phyloP scores from a whole-genome alignment of 345 rosid genomes.

The Salix udensis region DNA sequence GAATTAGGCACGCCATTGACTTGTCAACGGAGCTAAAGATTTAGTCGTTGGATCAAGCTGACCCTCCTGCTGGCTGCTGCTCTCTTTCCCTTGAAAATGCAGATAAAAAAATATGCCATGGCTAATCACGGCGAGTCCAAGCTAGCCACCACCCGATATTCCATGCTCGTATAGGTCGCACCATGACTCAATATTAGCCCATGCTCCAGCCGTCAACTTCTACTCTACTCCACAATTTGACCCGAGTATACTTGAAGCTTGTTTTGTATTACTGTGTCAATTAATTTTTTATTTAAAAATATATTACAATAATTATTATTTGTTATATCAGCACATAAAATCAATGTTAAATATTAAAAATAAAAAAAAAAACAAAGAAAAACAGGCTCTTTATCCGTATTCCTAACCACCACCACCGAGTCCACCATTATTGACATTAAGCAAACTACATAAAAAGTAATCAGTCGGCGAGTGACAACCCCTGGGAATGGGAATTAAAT shows the following conservation, averaged over 20 bases:
- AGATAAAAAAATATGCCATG: not conserved
- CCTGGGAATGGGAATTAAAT: no score
- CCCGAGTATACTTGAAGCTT: not conserved
- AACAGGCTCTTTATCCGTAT: no score
- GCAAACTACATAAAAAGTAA: no score
- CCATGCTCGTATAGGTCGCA: not conserved
- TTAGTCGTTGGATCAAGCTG: not conserved
- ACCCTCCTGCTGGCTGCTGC: not conserved
- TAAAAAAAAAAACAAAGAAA: no score
- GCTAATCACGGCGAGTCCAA: not conserved
- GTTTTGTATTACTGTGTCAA: no score
- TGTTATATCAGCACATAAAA: no score
- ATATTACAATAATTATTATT: no score
- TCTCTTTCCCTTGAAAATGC: not conserved
- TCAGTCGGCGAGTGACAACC: no score
- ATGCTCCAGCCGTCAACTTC: not conserved
- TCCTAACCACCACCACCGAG: not conserved
- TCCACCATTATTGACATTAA: not conserved
- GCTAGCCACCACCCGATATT: not conserved
- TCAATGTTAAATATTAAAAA: no score
- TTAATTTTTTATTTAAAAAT: no score
- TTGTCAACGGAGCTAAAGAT: not conserved
- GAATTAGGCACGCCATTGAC: not conserved
- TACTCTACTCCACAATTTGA: not conserved
- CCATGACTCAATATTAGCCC: not conserved